Base-by-base conservation (phyloP, 306 rosid genomes). In the Quercus suber region DNA sequence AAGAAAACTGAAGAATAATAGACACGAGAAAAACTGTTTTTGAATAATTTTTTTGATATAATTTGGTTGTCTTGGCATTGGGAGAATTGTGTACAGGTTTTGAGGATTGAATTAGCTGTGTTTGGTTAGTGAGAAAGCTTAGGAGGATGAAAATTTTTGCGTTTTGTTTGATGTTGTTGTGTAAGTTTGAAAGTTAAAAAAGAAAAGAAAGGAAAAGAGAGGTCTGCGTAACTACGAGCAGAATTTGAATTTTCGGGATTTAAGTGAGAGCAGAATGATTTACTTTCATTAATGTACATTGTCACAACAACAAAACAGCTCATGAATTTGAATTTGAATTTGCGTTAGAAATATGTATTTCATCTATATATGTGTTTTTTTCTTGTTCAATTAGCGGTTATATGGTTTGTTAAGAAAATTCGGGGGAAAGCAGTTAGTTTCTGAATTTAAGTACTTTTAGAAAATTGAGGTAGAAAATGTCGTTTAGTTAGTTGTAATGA, bases 231-330 rank as follows among this genome's bases (percentile, higher is more conserved):
- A 63, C 27, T 45, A 20, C 55, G 68, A 7, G 23, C 30, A 6
- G 63, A 13, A 4, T 23, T 28, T 63, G n/a, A 13, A 28, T 28
- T 27, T 63, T 19, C 1, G 12, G 43, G 41, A 1, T 27, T 63
- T 27, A 19, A 28, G 41, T 13, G 17, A 35, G 45, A 60, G 76
- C 82, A 76, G 72, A 56, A 51, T 56, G 74, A 45, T 45, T 79
- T 28, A 5, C 69, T 63, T 63, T 63, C 69, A 28, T 15, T 27
- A 6, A 27, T n/a, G n/a, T 63, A 28, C 41, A 63, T 63, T 63
- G 17, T 12, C 41, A 2, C 2, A 14, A 30, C 67, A 60, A 12
- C 18, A 27, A 60, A 9, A 11, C 67, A 60, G 33, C 12, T 59
- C 33, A 25, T 60, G 33, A 13, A 60, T 10, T 21, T 21, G 33